Percentiles rank a stretch among this genome's conserved stretches.
These are phyloP conservation scores for Ananas comosus DNA, from an alignment of 176 grass and related monocot species.

Conservation along the genomic window DNA sequence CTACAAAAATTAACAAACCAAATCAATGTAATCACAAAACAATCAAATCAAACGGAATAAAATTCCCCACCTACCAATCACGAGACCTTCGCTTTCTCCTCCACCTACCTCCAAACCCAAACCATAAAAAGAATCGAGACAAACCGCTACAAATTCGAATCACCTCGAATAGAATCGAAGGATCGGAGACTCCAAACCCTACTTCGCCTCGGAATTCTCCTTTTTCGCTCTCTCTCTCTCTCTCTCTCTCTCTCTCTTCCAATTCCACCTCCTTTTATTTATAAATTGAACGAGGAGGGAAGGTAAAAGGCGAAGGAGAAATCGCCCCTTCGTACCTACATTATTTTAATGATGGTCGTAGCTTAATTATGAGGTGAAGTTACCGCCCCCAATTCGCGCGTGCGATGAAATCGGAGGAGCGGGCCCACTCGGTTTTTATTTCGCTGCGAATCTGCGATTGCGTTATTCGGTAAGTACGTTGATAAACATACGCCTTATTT, in stretches of 20 bases:
- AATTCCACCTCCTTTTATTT: not conserved
- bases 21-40: not conserved
- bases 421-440: too few species aligned
- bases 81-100: not conserved
- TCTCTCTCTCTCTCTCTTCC: not conserved
- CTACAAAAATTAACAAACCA: not conserved
- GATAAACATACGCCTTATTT: too few species aligned
- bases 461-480: too few species aligned
- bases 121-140: too few species aligned
- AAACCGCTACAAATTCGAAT: not conserved
- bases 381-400: too few species aligned
- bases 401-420: too few species aligned
- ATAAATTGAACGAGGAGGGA: not conserved
- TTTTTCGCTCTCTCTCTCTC: not conserved
- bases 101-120: not conserved
- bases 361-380: too few species aligned
- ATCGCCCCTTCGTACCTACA: too few species aligned
- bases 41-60: not conserved
- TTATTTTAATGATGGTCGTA: too few species aligned
- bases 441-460: too few species aligned
- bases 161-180: not conserved
- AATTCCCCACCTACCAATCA: slow-evolving; percentile 2
- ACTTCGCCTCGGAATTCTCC: not conserved
- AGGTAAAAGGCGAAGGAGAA: not conserved
- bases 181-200: not conserved